phyloP scores from a whole-genome alignment of 441 rosid genomes.

The Omphalea diandra region DNA sequence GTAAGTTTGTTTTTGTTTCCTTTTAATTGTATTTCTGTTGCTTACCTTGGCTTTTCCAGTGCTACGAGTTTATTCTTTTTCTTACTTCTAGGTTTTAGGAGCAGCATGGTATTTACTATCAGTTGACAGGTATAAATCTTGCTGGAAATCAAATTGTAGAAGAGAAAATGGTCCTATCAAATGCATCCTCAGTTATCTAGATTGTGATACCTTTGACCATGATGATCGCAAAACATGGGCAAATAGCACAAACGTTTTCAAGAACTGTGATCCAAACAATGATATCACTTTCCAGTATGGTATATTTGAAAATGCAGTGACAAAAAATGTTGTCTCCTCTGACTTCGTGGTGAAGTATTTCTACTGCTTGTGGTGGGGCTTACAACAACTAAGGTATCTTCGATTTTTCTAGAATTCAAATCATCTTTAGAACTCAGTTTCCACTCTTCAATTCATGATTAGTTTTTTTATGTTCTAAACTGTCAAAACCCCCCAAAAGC shows the following conservation, averaged over 20 bases:
- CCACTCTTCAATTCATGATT: not conserved
- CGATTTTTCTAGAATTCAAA: constrained; percentile 13
- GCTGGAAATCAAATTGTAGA: constrained; percentile 49
- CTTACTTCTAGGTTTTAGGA: constrained; percentile 48
- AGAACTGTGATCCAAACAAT: constrained; percentile 51
- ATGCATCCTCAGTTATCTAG: constrained; percentile 64
- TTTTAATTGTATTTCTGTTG: constrained; percentile 13
- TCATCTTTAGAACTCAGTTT: not conserved
- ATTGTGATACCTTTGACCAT: constrained; percentile 53
- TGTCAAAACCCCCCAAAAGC: not conserved
- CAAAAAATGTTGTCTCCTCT: constrained; percentile 58
- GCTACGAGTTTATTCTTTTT: not conserved
- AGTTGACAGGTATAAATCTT: constrained; percentile 22
- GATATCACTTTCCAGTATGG: constrained; percentile 55
- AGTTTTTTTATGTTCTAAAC: not conserved
- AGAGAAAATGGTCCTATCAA: constrained; percentile 34
- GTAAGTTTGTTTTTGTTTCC: constrained; percentile 42
- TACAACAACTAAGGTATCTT: constrained; percentile 83
- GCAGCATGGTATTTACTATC: constrained; percentile 26
- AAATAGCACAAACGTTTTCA: constrained; percentile 60
- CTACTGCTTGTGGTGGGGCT: constrained; percentile 98
- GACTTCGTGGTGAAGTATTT: constrained; percentile 66
- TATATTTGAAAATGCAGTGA: constrained; percentile 66
- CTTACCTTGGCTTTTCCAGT: constrained; percentile 8
- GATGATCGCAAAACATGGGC: constrained; percentile 47